Evolutionary conservation across 2,329 filamentous ascomycete species (phyloP), one percentile per base, ranked within the genome.

Genomic region (Colletotrichum tropicale): DNA sequence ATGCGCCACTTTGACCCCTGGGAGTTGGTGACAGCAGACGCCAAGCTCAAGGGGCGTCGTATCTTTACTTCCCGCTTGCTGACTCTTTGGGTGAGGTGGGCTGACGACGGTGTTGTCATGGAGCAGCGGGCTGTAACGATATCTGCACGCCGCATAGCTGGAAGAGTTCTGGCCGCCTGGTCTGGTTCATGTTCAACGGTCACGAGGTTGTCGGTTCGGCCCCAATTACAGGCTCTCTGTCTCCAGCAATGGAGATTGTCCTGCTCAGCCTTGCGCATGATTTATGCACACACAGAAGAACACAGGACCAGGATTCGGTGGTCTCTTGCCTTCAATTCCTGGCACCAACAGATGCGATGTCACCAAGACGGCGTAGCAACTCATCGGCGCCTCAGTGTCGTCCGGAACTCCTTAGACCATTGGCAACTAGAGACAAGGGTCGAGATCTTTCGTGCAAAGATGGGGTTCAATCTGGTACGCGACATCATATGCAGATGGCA

Each of bases 1-100:
- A 91, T 86, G 74, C 85, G 86, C 13, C 76, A 80, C 56, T 80
- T 80, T 61, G 77, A 78, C 56, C 67, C 75, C 15, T 80, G 79
- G 79, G 77, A 76, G 9, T 61, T 77, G 8, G 58, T 78, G 34
- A 77, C 78, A n/a, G 69, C 66, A 38, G 75, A 77, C 12, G 36
- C 56, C 6, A 73, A 70, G 34, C 36, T 66, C 8, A 61, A 64
- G 32, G 66, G 72, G 10, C 68, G 69, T 26, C 71, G 76, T 10
- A 38, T 77, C 34, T 71, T 73, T 21, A 48, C 36, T 15, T 65
- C 58, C 15, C 58, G 58, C 32, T 32, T 75, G 6, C 21, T 73
- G 15, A 15, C 56, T 32, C 64, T 73, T 8, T 75, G 73, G 73
- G 38, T 65, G 21, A 73, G 58, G 36, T 65, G 65, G 24, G 64